phyloP scores from a whole-genome alignment of 345 rosid species.

The Nephelium lappaceum region DNA sequence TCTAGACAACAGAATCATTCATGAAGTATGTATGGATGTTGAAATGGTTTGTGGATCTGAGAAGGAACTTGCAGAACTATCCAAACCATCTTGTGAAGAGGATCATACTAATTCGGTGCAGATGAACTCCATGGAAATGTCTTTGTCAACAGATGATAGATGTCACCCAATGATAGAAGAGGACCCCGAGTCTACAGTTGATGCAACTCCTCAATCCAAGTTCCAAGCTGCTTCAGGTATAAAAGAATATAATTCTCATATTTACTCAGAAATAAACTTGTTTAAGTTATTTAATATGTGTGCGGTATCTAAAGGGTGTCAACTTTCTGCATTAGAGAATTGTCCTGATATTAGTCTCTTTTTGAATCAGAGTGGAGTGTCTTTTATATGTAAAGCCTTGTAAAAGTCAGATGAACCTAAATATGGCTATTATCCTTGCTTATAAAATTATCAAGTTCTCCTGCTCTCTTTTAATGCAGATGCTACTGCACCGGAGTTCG shows the following conservation, averaged over 20 bases:
- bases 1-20: conserved; percentile 24
- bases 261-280: not conserved
- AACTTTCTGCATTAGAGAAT: conserved; percentile 5
- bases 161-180: conserved; percentile 30
- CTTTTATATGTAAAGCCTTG: not conserved
- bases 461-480: conserved; percentile 35
- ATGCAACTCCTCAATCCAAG: conserved; percentile 45
- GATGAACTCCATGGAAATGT: conserved; percentile 26
- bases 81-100: conserved; percentile 28
- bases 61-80: conserved; percentile 31
- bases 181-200: conserved; percentile 37
- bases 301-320: not conserved
- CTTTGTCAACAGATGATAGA: conserved; percentile 23
- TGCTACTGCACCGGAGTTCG: conserved; percentile 43
- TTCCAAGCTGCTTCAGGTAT: conserved; percentile 47
- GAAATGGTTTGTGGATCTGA: conserved; percentile 19
- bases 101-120: conserved; percentile 33
- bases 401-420: conserved; percentile 10
- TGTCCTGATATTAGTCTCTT: not conserved
- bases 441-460: not conserved
- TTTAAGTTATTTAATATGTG: not conserved
- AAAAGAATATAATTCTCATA: not conserved
- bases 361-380: not conserved
- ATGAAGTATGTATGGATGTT: conserved; percentile 15
- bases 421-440: not conserved